Evolutionary conservation across 2,329 filamentous ascomycete species (phyloP).

Genomic region (Penicillium sp.): DNA sequence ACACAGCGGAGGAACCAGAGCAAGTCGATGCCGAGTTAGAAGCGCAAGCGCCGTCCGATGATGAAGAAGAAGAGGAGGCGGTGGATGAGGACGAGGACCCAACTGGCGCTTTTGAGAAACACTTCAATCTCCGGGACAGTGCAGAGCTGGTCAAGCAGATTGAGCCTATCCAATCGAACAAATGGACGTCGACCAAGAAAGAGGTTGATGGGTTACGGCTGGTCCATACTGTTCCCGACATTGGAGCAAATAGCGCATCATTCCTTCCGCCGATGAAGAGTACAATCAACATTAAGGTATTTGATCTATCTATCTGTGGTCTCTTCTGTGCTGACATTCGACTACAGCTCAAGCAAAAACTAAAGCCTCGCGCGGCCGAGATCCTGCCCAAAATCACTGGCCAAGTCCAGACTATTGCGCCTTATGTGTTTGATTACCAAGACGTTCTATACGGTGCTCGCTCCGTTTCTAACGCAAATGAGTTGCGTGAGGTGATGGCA

Average conservation of each 20-base stretch:
- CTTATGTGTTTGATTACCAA: conserved; percentile 74
- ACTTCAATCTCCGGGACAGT: conserved; percentile 69
- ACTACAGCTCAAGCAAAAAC: conserved; percentile 66
- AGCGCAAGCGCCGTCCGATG: conserved; percentile 49
- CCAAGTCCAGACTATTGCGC: conserved; percentile 62
- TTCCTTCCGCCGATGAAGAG: conserved; percentile 32
- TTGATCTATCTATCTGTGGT: background rate
- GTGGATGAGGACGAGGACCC: conserved; percentile 40
- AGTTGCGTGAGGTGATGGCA: conserved; percentile 67
- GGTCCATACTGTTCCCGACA: conserved; percentile 31
- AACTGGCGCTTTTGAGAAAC: conserved; percentile 72
- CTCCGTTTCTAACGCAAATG: conserved; percentile 63
- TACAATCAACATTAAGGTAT: conserved; percentile 38
- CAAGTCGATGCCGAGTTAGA: conserved; percentile 43
- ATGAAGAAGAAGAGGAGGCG: conserved; percentile 42
- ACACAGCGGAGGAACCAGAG: conserved; percentile 26
- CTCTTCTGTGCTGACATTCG: background rate
- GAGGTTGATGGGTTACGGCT: conserved; percentile 34
- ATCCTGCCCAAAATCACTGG: conserved; percentile 57
- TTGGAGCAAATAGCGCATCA: conserved; percentile 23
- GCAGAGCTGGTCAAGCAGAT: conserved; percentile 53
- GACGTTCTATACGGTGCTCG: conserved; percentile 75
- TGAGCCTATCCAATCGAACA: conserved; percentile 45
- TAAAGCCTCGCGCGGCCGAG: conserved; percentile 55
- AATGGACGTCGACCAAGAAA: conserved; percentile 48